These are phyloP conservation scores for Citeromyces matritensis DNA, from an alignment of 805 yeast genomes.

Conservation along the genomic window DNA sequence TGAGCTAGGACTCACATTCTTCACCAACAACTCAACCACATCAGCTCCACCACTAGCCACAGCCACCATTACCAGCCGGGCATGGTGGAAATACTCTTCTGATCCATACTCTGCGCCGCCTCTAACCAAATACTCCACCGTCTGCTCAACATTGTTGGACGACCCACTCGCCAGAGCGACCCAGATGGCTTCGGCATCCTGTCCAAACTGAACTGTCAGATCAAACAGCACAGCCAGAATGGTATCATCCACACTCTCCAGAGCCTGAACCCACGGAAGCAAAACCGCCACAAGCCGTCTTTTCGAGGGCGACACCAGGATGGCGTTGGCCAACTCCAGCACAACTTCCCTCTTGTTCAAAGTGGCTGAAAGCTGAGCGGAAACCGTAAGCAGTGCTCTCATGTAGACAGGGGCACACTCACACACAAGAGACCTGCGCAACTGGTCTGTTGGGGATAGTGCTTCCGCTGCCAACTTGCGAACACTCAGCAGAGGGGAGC, in stretches of 20 bases:
- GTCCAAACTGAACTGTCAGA: conserved; percentile 67
- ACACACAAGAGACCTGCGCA: too few relatives aligned
- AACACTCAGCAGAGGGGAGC: too few relatives aligned
- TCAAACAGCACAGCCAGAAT: conserved; percentile 71
- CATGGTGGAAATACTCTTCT: conserved; percentile 59
- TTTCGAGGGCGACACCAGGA: conserved; percentile 38
- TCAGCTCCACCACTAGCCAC: conserved; percentile 31
- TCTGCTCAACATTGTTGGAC: conserved; percentile 55
- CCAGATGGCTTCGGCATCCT: conserved; percentile 92
- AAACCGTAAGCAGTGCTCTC: conserved; percentile 68
- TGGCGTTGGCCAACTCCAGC: too few relatives aligned
- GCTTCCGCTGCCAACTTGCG: too few relatives aligned
- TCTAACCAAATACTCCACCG: conserved; percentile 53
- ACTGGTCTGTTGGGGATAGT: too few relatives aligned
- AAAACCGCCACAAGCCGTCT: conserved; percentile 69
- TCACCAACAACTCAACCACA: conserved; percentile 46
- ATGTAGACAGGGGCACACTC: too few relatives aligned
- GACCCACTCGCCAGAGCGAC: conserved; percentile 75
- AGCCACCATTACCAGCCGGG: conserved; percentile 73
- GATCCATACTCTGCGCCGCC: conserved; percentile 59
- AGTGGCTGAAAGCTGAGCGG: conserved; percentile 51
- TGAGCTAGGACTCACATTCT: conserved; percentile 64
- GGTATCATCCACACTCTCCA: conserved; percentile 51
- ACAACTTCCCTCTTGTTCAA: too few relatives aligned
- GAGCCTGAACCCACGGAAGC: conserved; percentile 86